Evolutionary conservation across 2,329 filamentous ascomycete genomes (phyloP), one percentile per base, ranked within the genome.

Genomic region (Xylaria multiplex): DNA sequence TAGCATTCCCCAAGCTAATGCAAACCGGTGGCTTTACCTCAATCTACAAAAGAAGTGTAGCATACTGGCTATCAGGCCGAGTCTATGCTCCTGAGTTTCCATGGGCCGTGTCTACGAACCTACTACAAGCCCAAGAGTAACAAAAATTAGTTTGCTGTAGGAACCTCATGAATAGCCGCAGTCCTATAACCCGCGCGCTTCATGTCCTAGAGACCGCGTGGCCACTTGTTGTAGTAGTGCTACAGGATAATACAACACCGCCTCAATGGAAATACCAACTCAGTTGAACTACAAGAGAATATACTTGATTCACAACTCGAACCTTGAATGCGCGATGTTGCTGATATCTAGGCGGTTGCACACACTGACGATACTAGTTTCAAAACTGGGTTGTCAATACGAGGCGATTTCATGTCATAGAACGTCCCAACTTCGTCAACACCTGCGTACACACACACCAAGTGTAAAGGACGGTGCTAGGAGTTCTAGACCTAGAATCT

Each of bases 201-300:
- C 32, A 54, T 32, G 40, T 54, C 35, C 35, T 24, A 54, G 35
- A 54, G 50, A 40, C 32, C 50, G 40, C 50, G 35, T 40, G 32
- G 50, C 35, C 32, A 35, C 11, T 40, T 35, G 16, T 54, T 16
- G 35, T 19, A 54, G 50, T 24, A 42, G 13, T 40, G 50, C 50
- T 53, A 9, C 30, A 37, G 48, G 16, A 48, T 7, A 11, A 2
- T 35, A 35, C 32, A 46, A 14, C 14, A 19, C 14, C n/a, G 48
- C 48, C 48, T 30, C 30, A 16, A 35, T 50, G 27, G 11, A 14
- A 27, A 27, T 27, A 27, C 27, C 27, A 27, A 27, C 5, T 27
- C 27, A 27, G 27, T 27, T 27, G 27, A 37, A 32, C 7, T 37
- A 9, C 5, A n/a, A 53, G 30, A 37, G 13, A 53, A 37, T n/a